Conservation (phyloP, 148 eudicot genomes). For the Rhododendron henanense region DNA sequence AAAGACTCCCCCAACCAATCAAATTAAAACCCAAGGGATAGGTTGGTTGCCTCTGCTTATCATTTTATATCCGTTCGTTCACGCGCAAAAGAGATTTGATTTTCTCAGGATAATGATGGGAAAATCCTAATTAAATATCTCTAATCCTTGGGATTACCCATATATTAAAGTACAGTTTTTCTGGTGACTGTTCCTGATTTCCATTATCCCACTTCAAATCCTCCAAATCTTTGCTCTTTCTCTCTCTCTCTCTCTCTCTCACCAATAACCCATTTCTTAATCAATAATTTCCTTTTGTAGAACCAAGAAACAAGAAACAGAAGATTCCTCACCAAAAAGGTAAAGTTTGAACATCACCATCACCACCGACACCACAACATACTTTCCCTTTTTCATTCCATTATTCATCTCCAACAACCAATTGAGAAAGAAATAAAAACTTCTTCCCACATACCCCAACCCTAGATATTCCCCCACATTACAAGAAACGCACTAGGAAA, state of each 20-base stretch:
- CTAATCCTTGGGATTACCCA: neutral
- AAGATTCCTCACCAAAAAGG: constrained; percentile 4
- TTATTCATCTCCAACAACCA: constrained; percentile 5
- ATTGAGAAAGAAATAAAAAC: neutral
- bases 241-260: constrained; percentile 12
- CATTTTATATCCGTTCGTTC: neutral
- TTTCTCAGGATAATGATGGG: neutral
- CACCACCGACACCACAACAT: constrained; percentile 5
- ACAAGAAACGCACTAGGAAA: neutral
- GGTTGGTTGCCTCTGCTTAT: neutral
- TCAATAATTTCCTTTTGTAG: neutral
- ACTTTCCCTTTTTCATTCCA: neutral
- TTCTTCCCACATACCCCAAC: neutral
- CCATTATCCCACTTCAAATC: neutral
- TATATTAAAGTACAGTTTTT: constrained; percentile 3
- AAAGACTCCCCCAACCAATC: constrained; percentile 15
- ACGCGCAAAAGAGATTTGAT: neutral
- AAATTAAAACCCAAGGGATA: neutral
- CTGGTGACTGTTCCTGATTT: neutral
- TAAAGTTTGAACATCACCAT: neutral
- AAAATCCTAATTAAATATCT: neutral
- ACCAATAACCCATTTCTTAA: neutral
- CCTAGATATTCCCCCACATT: constrained; percentile 15
- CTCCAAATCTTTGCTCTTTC: neutral
- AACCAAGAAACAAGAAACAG: constrained; percentile 17